These are phyloP conservation scores for Talaromyces sp. DNA, from an alignment of 2,329 filamentous ascomycete species.

Conservation along the genomic window DNA sequence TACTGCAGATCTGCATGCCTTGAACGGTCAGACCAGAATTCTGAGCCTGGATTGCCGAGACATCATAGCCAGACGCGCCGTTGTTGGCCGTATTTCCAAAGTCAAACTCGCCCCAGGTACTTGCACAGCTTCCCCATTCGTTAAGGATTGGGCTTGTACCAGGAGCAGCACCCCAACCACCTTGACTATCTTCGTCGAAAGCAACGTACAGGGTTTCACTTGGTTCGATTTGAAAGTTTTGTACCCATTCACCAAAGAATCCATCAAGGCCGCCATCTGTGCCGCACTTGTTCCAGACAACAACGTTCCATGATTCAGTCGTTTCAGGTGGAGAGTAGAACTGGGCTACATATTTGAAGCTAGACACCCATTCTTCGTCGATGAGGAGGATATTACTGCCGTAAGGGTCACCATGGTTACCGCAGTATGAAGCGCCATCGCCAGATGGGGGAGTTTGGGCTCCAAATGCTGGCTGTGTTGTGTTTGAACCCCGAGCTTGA, in stretches of 20 bases:
- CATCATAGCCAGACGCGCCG: slow-evolving; percentile 29
- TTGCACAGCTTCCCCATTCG: slow-evolving; percentile 26
- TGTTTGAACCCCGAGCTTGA: slow-evolving; percentile 3
- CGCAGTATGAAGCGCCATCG: slow-evolving; percentile 20
- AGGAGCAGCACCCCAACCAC: slow-evolving; percentile 27
- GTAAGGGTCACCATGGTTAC: slow-evolving; percentile 32
- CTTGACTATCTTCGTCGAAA: slow-evolving; percentile 30
- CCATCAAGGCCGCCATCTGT: slow-evolving; percentile 26
- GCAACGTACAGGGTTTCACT: slow-evolving; percentile 30
- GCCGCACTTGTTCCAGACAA: slow-evolving; percentile 36
- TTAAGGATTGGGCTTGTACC: slow-evolving; percentile 21
- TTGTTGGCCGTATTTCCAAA: slow-evolving; percentile 26
- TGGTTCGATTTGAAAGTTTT: slow-evolving; percentile 27
- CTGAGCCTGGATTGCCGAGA: slow-evolving; percentile 32
- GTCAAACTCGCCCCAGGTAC: slow-evolving; percentile 36
- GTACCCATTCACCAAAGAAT: slow-evolving; percentile 18
- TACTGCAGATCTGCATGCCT: slow-evolving; percentile 33
- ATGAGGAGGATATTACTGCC: slow-evolving; percentile 36
- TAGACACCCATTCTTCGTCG: slow-evolving; percentile 21
- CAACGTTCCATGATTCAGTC: slow-evolving; percentile 25
- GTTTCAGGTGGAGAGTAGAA: slow-evolving; percentile 21
- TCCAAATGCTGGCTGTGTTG: slow-evolving; percentile 23
- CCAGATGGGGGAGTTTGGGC: slow-evolving; percentile 13
- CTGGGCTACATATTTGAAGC: slow-evolving; percentile 30
- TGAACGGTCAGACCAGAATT: slow-evolving; percentile 16